Conservation (phyloP, 768 basidiomycete genomes). For the Kwoniella heveanensis region DNA sequence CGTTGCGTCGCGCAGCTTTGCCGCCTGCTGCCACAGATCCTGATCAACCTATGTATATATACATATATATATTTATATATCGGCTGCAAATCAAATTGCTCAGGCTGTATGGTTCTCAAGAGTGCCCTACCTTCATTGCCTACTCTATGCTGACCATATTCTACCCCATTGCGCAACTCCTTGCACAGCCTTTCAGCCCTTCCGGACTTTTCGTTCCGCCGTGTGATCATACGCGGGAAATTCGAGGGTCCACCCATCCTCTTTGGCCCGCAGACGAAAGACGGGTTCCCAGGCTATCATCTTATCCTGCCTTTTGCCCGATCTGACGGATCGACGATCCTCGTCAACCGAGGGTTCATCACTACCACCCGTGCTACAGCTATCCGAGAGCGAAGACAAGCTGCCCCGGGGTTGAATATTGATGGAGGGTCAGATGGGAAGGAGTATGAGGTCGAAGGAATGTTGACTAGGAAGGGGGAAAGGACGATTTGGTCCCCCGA, state of each 20-base stretch:
- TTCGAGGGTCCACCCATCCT: conserved; percentile 82
- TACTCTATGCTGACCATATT: background rate
- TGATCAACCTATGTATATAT: too few relatives aligned
- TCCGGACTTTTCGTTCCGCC: conserved; percentile 85
- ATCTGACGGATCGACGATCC: conserved; percentile 71
- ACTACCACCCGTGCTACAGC: conserved; percentile 55
- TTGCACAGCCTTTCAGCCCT: conserved; percentile 66
- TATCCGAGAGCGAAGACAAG: conserved; percentile 38
- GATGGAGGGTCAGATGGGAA: conserved; percentile 50
- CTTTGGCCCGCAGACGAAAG: conserved; percentile 80
- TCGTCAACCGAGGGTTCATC: conserved; percentile 93
- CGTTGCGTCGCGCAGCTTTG: background rate
- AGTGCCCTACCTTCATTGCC: too few relatives aligned
- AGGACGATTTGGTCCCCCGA: conserved; percentile 85
- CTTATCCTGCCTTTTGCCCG: conserved; percentile 84
- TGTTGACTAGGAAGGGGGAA: conserved; percentile 70
- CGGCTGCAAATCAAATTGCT: too few relatives aligned
- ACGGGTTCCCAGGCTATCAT: conserved; percentile 84
- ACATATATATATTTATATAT: too few relatives aligned
- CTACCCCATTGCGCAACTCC: too few relatives aligned
- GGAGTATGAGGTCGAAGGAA: conserved; percentile 76
- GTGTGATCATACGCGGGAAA: conserved; percentile 73
- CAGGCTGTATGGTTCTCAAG: too few relatives aligned
- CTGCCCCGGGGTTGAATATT: conserved; percentile 24
- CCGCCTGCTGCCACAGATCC: too few relatives aligned